phyloP scores from a whole-genome alignment of 2,329 filamentous ascomycete genomes.

The Ceratocystiopsis brevicomis region DNA sequence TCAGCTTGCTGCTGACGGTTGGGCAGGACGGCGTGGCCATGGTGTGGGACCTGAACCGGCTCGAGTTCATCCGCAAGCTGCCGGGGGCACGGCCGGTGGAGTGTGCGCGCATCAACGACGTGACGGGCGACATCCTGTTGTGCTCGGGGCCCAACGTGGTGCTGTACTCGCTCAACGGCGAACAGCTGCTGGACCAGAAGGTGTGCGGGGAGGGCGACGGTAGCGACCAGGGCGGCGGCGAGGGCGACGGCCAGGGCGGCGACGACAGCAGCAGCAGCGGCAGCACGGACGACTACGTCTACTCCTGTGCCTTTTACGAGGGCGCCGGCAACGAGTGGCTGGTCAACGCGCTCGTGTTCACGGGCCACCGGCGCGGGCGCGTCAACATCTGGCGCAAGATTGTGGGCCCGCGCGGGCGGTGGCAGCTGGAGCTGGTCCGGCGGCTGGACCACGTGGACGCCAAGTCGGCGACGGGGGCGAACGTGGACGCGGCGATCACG shows the following conservation, averaged over 20 bases:
- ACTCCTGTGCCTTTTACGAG: slow-evolving; percentile 82
- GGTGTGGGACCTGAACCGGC: slow-evolving; percentile 84
- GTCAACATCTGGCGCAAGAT: slow-evolving; percentile 56
- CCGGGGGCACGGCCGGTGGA: slow-evolving; percentile 37
- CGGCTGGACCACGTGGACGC: slow-evolving; percentile 63
- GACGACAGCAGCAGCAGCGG: neutral
- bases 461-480: slow-evolving; percentile 38
- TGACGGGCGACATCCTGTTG: slow-evolving; percentile 75
- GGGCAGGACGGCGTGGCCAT: slow-evolving; percentile 62
- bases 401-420: slow-evolving; percentile 37
- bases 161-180: slow-evolving; percentile 77
- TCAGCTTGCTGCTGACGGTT: slow-evolving; percentile 72
- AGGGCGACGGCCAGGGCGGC: slow-evolving; percentile 7
- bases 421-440: slow-evolving; percentile 61
- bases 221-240: neutral
- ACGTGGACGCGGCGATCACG: slow-evolving; percentile 54
- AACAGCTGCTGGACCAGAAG: slow-evolving; percentile 62
- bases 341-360: slow-evolving; percentile 70
- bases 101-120: slow-evolving; percentile 74
- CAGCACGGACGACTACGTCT: slow-evolving; percentile 52
- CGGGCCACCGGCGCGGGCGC: slow-evolving; percentile 64
- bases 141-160: slow-evolving; percentile 58
- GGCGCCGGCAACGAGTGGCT: slow-evolving; percentile 82
- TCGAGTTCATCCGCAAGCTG: slow-evolving; percentile 66
- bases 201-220: slow-evolving; percentile 31